phyloP scores from a whole-genome alignment of 306 rosid species.

The Cicer arietinum region DNA sequence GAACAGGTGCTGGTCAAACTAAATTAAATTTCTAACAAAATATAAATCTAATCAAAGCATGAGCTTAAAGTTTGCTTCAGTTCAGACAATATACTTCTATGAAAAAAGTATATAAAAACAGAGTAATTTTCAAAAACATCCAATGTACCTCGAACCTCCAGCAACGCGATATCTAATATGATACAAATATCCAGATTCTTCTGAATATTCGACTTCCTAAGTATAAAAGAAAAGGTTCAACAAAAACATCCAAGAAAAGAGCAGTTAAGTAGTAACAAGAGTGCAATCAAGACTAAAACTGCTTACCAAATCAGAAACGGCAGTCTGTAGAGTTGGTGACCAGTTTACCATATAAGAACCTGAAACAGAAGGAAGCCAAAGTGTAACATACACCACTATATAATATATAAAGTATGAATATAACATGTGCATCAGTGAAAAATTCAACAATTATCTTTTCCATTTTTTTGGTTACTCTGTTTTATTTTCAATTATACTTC shows the following conservation, averaged over 20 bases:
- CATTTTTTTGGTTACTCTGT: slow-evolving; percentile 4
- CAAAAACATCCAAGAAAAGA: slow-evolving; percentile 36
- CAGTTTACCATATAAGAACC: slow-evolving; percentile 98
- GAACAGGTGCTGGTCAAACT: slow-evolving; percentile 4
- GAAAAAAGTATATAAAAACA: background rate
- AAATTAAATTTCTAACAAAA: slow-evolving; percentile 1
- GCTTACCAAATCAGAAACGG: slow-evolving; percentile 93
- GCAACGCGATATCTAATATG: slow-evolving; percentile 90
- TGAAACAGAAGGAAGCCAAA: slow-evolving; percentile 42
- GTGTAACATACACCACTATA: slow-evolving; percentile 19
- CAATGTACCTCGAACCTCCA: slow-evolving; percentile 66
- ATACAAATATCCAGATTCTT: slow-evolving; percentile 88
- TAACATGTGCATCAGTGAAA: slow-evolving; percentile 12
- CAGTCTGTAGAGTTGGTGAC: slow-evolving; percentile 96
- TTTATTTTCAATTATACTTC: background rate
- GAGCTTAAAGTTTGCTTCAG: slow-evolving; percentile 25
- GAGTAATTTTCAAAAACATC: background rate
- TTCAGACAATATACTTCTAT: slow-evolving; percentile 3
- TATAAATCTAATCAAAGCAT: slow-evolving; percentile 23
- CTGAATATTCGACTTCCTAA: slow-evolving; percentile 97
- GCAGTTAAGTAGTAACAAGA: slow-evolving; percentile 27
- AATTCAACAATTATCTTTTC: slow-evolving; percentile 23
- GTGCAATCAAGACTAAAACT: slow-evolving; percentile 18
- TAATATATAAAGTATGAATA: slow-evolving; percentile 14
- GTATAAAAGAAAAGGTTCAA: slow-evolving; percentile 44